Percentiles rank a stretch among this genome's conserved stretches.
Evolutionary conservation across 371 early-diverging fungal genomes (phyloP).

Genomic region (Mucor plumbeus): DNA sequence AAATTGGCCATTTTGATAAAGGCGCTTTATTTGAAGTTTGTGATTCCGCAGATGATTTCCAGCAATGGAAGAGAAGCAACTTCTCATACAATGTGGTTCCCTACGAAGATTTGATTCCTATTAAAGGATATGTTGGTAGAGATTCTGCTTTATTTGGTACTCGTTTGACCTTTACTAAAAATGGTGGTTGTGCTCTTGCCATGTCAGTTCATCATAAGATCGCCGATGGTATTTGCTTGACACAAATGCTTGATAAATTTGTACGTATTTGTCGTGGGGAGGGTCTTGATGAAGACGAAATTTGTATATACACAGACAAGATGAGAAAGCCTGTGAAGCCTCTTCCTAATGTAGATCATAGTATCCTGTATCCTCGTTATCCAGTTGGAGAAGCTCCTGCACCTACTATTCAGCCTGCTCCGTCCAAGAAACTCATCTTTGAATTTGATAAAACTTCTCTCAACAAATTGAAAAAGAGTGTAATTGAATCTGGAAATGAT

Average conservation of each 20-base stretch:
- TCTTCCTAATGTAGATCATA: conserved; percentile 13
- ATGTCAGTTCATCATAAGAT: conserved; percentile 23
- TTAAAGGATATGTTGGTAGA: conserved; percentile 4
- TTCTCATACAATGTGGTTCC: conserved; percentile 19
- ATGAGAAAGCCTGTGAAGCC: conserved; percentile 11
- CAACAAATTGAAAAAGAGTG: neutral
- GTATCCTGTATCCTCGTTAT: conserved; percentile 10
- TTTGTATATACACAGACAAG: conserved; percentile 8
- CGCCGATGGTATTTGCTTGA: conserved; percentile 12
- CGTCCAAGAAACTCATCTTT: conserved; percentile 18
- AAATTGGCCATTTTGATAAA: conserved; percentile 23
- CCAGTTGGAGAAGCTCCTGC: conserved; percentile 3
- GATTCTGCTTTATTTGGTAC: conserved; percentile 19
- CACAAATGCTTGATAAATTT: conserved; percentile 2
- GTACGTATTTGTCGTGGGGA: conserved; percentile 8
- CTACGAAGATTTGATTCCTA: conserved; percentile 16
- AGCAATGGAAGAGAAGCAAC: conserved; percentile 11
- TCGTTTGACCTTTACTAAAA: conserved; percentile 1
- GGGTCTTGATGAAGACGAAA: neutral
- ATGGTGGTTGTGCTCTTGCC: conserved; percentile 13
- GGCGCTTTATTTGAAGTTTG: conserved; percentile 23
- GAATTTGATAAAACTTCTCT: neutral
- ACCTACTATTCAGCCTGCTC: conserved; percentile 8
- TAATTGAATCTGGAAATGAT: neutral
- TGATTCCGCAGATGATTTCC: conserved; percentile 19